Evolutionary conservation across 176 grass and related monocot genomes (phyloP), one percentile per base, ranked within the genome.

Genomic region (Musa itinerans): DNA sequence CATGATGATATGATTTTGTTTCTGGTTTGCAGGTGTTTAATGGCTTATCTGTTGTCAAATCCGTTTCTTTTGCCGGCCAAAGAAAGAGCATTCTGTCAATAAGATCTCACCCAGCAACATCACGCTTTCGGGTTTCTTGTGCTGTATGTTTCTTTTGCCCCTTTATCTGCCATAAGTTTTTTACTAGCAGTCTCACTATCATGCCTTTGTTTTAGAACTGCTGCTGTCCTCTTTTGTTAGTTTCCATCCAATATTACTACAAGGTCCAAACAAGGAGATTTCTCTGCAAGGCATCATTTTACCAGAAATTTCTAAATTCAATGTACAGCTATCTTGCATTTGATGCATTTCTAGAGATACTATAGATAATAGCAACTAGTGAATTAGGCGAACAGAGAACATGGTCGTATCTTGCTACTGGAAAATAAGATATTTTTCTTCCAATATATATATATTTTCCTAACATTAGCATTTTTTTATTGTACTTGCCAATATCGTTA

Each of bases 111-210:
- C 74, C 69, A 66, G 82, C 72, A 75, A 52, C 49, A 11, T 74
- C 69, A 53, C 63, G 86, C 51, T 82, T 86, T 69, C 78, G 64
- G 56, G 83, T 89, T 80, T 92, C 67, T 24, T 92, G 89, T 74
- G 85, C 76, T 77, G 89, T 92, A 86, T 80, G 83, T 66, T 50
- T 55, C 17, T 63, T 9, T 59, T 43, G 11, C 34, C 27, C 11
- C 21, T 73, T 56, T 24, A 50, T 72, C n/a, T 63, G 1, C 7
- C 22, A 56, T 10, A 43, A 43, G 34, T 43, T 43, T 43, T 34
- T 6, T 43, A 6, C 34, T 43, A 43, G 34, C 34, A 6, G 34
- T 43, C 34, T 43, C 34, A 43, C 34, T 43, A 43, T 6, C 4
- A 43, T 43, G 34, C 34, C 34, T 43, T 43, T 43, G 34, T 43